Percentiles rank a stretch among this genome's conserved stretches.
Evolutionary conservation across 2,329 filamentous ascomycete genomes (phyloP).

Genomic region (Nigrospora sphaerica): DNA sequence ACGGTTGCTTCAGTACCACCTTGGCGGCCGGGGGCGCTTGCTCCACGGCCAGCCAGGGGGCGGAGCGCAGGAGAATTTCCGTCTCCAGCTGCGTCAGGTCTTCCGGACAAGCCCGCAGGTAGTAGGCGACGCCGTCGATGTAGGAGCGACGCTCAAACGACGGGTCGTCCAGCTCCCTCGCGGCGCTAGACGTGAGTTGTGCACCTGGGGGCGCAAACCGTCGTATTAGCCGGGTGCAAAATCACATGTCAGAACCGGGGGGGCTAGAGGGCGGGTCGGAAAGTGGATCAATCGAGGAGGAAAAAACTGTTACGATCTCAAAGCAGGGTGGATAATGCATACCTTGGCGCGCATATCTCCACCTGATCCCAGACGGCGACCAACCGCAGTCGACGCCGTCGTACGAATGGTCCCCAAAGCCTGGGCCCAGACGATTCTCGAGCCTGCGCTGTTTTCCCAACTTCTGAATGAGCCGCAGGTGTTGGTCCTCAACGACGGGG

Average conservation of each 20-base stretch:
- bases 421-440: neutral
- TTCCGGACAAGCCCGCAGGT: slow-evolving; percentile 5
- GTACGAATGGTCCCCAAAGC: neutral
- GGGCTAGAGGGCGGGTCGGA: no score
- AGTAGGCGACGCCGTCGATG: slow-evolving; percentile 8
- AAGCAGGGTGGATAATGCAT: neutral
- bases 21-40: neutral
- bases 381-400: slow-evolving; percentile 2
- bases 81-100: slow-evolving; percentile 4
- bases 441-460: neutral
- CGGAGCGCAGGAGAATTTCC: slow-evolving; percentile 4
- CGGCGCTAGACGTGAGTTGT: slow-evolving; percentile 3
- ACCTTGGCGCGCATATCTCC: slow-evolving; percentile 9
- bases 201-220: slow-evolving; percentile 1
- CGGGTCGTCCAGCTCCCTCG: slow-evolving; percentile 4
- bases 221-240: neutral
- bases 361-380: slow-evolving; percentile 6
- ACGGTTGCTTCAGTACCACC: slow-evolving; percentile 5
- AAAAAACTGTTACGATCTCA: neutral
- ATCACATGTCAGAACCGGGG: slow-evolving; percentile 1
- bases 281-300: no score
- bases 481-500: neutral
- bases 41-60: slow-evolving; percentile 1
- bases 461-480: neutral
- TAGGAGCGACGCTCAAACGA: slow-evolving; percentile 5